These are phyloP conservation scores for Termitomyces heimii DNA, from an alignment of 768 basidiomycete species.

Conservation along the genomic window DNA sequence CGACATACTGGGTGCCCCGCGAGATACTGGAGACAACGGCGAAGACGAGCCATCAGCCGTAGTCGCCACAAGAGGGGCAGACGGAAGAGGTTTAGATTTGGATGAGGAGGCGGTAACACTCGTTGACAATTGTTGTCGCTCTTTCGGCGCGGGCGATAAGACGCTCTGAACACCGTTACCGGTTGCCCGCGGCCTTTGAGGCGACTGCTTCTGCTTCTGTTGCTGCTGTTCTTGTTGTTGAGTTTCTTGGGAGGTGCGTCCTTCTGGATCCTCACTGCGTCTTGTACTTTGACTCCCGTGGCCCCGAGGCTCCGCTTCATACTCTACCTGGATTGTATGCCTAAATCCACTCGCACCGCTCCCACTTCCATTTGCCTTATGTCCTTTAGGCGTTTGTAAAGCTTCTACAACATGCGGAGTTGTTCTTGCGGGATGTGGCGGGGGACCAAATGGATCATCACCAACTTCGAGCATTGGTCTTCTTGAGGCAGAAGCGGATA, in stretches of 20 bases:
- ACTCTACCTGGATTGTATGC: constrained; percentile 97
- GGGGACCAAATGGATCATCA: constrained; percentile 73
- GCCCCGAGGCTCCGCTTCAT: constrained; percentile 49
- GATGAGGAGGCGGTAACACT: constrained; percentile 1
- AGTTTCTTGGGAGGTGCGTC: not conserved
- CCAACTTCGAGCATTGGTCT: constrained; percentile 32
- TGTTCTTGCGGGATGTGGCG: constrained; percentile 20
- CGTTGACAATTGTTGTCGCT: constrained; percentile 24
- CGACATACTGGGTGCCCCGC: not conserved
- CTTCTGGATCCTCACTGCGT: constrained; percentile 26
- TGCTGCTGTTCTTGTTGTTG: not conserved
- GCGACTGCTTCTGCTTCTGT: not conserved
- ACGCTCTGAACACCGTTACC: not conserved
- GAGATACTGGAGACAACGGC: not conserved
- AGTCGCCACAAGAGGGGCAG: constrained; percentile 1
- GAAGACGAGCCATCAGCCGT: not conserved
- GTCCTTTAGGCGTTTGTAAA: constrained; percentile 24
- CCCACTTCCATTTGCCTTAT: constrained; percentile 42
- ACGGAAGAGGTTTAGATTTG: constrained; percentile 30
- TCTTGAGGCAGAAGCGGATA: constrained; percentile 17
- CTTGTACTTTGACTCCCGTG: constrained; percentile 20
- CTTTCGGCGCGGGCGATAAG: constrained; percentile 19
- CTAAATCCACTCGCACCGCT: constrained; percentile 43
- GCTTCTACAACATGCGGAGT: constrained; percentile 9
- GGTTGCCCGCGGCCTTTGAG: not conserved